Percentiles rank a stretch among this genome's conserved stretches.
phyloP scores from a whole-genome alignment of 352 stramenopile genomes.

The Phytopythium cucurbitacearum region DNA sequence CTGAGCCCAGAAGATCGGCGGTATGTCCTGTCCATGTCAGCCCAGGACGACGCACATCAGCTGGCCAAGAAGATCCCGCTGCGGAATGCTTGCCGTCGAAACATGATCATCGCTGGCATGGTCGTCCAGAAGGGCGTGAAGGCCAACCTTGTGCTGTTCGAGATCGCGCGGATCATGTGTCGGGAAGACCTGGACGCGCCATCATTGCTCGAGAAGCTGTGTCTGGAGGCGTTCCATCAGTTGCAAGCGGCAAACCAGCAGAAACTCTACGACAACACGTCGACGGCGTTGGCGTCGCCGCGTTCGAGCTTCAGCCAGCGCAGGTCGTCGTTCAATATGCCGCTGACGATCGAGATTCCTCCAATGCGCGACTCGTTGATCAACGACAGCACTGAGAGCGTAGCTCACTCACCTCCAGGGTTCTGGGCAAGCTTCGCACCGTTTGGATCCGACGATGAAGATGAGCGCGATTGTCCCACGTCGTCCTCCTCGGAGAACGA shows the following conservation, averaged over 20 bases:
- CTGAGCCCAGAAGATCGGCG: conserved; percentile 51
- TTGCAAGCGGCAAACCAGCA: conserved; percentile 31
- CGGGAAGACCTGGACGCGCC: conserved; percentile 75
- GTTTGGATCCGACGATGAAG: conserved; percentile 55
- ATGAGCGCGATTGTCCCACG: conserved; percentile 26
- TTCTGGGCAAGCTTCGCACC: conserved; percentile 78
- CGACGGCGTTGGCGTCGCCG: conserved; percentile 5
- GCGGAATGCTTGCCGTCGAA: conserved; percentile 63
- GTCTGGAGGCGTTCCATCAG: conserved; percentile 65
- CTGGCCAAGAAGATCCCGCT: conserved; percentile 72
- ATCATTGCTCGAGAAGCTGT: conserved; percentile 62
- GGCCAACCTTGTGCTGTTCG: conserved; percentile 54
- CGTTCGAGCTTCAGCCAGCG: neutral
- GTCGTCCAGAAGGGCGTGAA: conserved; percentile 74
- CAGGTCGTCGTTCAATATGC: conserved; percentile 2
- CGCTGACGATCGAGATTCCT: conserved; percentile 46
- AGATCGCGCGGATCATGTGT: conserved; percentile 82
- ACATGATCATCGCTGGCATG: conserved; percentile 80
- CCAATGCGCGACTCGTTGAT: conserved; percentile 17
- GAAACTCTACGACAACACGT: conserved; percentile 19
- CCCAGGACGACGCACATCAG: conserved; percentile 46
- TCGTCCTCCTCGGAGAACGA: conserved; percentile 6
- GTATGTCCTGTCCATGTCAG: conserved; percentile 63
- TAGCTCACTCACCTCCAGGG: conserved; percentile 55
- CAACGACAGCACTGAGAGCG: conserved; percentile 21